These are phyloP conservation scores for Cinnamomum chago DNA, from an alignment of 164 flowering plant species.

Conservation along the genomic window DNA sequence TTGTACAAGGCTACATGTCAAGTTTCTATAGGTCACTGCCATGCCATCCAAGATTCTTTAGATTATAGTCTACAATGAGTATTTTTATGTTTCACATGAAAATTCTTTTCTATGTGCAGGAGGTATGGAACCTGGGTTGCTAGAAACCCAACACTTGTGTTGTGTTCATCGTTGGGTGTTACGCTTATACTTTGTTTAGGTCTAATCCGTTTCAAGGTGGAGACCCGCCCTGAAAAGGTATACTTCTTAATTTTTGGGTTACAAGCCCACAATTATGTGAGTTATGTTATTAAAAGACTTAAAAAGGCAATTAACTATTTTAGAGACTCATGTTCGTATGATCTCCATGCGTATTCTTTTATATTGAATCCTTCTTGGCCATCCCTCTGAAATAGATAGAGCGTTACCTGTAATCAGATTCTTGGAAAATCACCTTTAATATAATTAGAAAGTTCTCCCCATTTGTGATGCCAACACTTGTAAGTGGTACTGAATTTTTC, in stretches of 20 bases:
- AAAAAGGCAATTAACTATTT: no score
- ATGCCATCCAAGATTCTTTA: background rate
- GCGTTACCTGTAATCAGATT: background rate
- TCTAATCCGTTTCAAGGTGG: slow-evolving; percentile 84
- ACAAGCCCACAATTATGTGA: no score
- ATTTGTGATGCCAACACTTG: background rate
- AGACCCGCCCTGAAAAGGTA: slow-evolving; percentile 98
- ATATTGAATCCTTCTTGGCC: background rate
- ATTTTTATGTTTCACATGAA: slow-evolving; percentile 5
- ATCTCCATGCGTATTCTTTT: no score
- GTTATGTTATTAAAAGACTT: no score
- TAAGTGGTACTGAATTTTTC: background rate
- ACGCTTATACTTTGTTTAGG: slow-evolving; percentile 85
- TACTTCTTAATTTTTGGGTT: background rate
- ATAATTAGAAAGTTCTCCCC: background rate
- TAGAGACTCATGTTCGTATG: no score
- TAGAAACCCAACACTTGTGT: slow-evolving; percentile 68
- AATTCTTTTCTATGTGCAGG: slow-evolving; percentile 41
- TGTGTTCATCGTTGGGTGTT: slow-evolving; percentile 63
- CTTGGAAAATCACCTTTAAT: background rate
- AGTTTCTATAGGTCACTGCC: slow-evolving; percentile 67
- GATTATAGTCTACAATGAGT: background rate
- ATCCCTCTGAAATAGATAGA: background rate
- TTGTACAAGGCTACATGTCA: slow-evolving; percentile 83
- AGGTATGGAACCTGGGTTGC: slow-evolving; percentile 91